Evolutionary conservation across 1,139 yeast species (phyloP), one percentile per base, ranked within the genome.

Genomic region (Yamadazyma atmosphaerica): DNA sequence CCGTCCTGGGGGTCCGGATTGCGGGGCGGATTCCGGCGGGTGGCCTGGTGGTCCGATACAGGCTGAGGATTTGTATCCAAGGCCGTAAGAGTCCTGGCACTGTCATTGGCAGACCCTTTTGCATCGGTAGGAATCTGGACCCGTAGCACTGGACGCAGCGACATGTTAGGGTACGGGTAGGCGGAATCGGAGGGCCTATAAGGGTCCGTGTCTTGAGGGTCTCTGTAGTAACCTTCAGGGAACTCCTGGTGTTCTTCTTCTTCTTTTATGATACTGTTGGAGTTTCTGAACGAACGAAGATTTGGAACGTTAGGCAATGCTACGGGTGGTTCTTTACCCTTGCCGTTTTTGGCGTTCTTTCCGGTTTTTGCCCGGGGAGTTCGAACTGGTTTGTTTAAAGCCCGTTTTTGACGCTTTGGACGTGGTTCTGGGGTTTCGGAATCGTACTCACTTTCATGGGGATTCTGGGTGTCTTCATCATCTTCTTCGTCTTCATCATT

Each of bases 101-200:
- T 43, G 32, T 50, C 54, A 21, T 37, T 36, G 21, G 30, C 33
- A 5, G 44, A 42, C 29, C 55, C 46, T 42, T 65, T 67, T 6
- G 69, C 52, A 47, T 69, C 76, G 0, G 61, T 57, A 0, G 81
- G 81, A 26, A 75, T 75, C 53, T 74, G 79, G 10, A 76, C 80
- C 37, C 81, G 52, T 26, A 76, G 55, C 3, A 74, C 62, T 1
- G 81, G 81, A 36, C 81, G 55, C 23, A 41, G 35, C 11, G 40
- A 64, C 65, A 36, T 38, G 28, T 28, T 36, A 21, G 26, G 13
- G 19, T n/a, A n/a, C n/a, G n/a, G n/a, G n/a, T n/a, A n/a, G n/a
- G n/a, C n/a, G n/a, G n/a, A n/a, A n/a, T n/a, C n/a, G n/a, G n/a
- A n/a, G n/a, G n/a, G n/a, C n/a, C n/a, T n/a, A n/a, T n/a, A n/a